Percentiles rank a stretch among this genome's conserved stretches.
Evolutionary conservation across 108 stramenopile genomes (phyloP).

Genomic region (Cylindrotheca closterium): DNA sequence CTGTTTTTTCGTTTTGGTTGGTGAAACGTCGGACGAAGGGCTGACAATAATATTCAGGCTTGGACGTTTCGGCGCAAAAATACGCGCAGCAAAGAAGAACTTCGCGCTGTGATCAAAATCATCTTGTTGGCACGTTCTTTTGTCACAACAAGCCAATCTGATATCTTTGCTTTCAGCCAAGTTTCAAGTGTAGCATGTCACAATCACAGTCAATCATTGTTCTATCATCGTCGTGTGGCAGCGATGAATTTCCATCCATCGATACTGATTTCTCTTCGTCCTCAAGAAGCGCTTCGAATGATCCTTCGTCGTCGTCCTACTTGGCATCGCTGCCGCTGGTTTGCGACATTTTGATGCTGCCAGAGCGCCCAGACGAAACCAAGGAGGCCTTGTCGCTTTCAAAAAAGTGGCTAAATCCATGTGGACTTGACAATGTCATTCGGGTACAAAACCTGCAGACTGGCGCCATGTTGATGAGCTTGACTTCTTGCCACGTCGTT

Average conservation of each 20-base stretch:
- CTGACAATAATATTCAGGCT: neutral
- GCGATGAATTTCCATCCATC: no score
- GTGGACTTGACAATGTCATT: constrained; percentile 26
- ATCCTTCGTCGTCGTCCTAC: no score
- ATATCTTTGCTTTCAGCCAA: no score
- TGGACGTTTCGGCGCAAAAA: no score
- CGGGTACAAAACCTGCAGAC: constrained; percentile 7
- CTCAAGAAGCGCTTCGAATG: no score
- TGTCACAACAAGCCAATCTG: no score
- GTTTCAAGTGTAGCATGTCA: neutral
- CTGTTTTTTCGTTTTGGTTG: neutral
- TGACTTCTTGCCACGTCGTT: constrained; percentile 25
- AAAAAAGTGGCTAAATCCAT: constrained; percentile 17
- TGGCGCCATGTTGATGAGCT: constrained; percentile 22
- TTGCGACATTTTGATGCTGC: constrained; percentile 28
- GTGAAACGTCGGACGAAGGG: neutral
- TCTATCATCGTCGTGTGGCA: neutral
- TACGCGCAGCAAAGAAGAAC: no score
- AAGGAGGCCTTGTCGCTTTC: neutral
- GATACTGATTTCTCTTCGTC: no score
- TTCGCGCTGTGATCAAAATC: no score
- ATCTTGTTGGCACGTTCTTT: no score
- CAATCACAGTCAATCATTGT: neutral
- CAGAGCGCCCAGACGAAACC: constrained; percentile 12
- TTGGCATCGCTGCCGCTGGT: constrained; percentile 15